These are phyloP conservation scores for Suhomyces vadensis DNA, from an alignment of 805 yeast species.

Conservation along the genomic window DNA sequence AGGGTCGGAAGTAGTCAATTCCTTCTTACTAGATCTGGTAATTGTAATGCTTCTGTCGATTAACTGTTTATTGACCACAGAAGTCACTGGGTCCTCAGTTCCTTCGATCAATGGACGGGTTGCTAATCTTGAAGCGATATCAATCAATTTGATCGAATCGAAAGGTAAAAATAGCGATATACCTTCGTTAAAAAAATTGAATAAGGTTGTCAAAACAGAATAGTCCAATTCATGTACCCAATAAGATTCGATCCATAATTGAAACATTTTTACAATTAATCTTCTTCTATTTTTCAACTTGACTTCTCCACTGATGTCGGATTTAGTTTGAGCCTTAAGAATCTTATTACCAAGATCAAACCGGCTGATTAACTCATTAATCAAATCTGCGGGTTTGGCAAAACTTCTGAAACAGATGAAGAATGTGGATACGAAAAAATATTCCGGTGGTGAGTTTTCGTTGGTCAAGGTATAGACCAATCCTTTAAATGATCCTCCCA, in stretches of 20 bases:
- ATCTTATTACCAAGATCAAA: conserved; percentile 52
- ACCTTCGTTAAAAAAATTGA: conserved; percentile 80
- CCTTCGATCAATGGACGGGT: conserved; percentile 53
- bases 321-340: conserved; percentile 10
- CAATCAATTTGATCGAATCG: conserved; percentile 63
- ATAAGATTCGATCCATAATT: conserved; percentile 86
- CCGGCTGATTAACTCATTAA: conserved; percentile 65
- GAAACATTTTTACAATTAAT: conserved; percentile 66
- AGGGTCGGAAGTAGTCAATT: conserved; percentile 22
- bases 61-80: conserved; percentile 39
- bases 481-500: conserved; percentile 74
- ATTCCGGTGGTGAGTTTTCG: conserved; percentile 63
- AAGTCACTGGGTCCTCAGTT: conserved; percentile 14
- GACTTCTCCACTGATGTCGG: conserved; percentile 29
- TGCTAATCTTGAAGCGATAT: conserved; percentile 60
- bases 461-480: conserved; percentile 66
- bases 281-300: conserved; percentile 60
- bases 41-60: conserved; percentile 52
- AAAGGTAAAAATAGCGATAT: conserved; percentile 60
- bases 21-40: conserved; percentile 36
- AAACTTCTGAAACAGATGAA: conserved; percentile 75
- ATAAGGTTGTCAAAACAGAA: conserved; percentile 61
- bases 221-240: conserved; percentile 73
- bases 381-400: conserved; percentile 62
- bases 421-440: conserved; percentile 70